These are phyloP conservation scores for Fusarium nurragi DNA, from an alignment of 2,329 filamentous ascomycete species.

Conservation along the genomic window DNA sequence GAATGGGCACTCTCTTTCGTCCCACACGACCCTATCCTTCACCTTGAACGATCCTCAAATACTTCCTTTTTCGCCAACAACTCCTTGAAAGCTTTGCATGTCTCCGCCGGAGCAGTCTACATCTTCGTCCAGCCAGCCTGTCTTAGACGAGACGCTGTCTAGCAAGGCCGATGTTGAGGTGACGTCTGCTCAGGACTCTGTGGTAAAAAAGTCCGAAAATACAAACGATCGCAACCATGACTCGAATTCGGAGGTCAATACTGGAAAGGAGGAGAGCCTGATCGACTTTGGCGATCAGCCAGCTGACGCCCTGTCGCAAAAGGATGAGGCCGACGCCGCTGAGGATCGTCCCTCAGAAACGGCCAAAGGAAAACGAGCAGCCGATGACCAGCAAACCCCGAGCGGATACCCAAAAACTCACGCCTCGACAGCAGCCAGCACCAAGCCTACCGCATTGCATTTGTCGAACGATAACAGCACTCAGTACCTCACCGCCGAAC, in stretches of 20 bases:
- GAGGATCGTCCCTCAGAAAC: conserved; percentile 20
- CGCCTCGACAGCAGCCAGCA: conserved; percentile 59
- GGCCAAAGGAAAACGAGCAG: conserved; percentile 43
- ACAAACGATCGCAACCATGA: conserved; percentile 2
- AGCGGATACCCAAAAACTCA: conserved; percentile 46
- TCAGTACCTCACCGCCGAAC: conserved; percentile 60
- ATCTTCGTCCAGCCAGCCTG: conserved; percentile 43
- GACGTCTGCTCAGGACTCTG: conserved; percentile 34
- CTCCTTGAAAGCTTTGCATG: conserved; percentile 46
- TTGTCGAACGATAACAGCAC: conserved; percentile 49
- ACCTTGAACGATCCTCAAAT: conserved; percentile 8
- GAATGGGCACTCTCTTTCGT: conserved; percentile 37
- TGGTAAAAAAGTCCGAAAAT: conserved; percentile 21
- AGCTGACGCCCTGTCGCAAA: conserved; percentile 3
- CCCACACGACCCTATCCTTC: conserved; percentile 23
- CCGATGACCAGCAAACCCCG: conserved; percentile 19
- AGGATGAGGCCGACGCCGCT: conserved; percentile 6
- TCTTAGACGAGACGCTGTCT: conserved; percentile 44
- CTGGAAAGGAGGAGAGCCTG: conserved; percentile 24
- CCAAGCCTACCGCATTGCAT: conserved; percentile 57
- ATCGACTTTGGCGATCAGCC: conserved; percentile 37
- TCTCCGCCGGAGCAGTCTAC: conserved; percentile 49
- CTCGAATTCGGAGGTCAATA: background rate
- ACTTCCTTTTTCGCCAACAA: background rate
- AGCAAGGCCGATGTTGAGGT: conserved; percentile 44